Evolutionary conservation across 2,329 filamentous ascomycete species (phyloP), one percentile per base, ranked within the genome.

Genomic region (Fusarium sp.): DNA sequence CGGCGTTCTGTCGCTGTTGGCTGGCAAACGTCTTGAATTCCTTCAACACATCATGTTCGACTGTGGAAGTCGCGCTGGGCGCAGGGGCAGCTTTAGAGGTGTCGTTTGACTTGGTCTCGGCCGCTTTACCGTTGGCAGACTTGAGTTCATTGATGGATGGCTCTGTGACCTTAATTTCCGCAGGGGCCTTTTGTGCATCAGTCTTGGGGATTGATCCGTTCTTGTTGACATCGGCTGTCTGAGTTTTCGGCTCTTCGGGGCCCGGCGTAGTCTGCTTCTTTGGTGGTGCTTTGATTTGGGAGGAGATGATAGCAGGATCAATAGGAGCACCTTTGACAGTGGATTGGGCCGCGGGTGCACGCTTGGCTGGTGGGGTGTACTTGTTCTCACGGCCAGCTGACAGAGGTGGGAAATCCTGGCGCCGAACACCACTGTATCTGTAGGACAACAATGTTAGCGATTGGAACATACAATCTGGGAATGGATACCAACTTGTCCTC

Each of bases 391-490:
- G 81, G 42, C 79, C 81, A 47, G 53, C 61, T 21, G 82, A 77
- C 31, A 97, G 84, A n/a, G 91, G 86, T 8, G 91, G 88, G 73
- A 92, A 92, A 57, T 92, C 90, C 68, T 88, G 85, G 69, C 95
- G 90, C 66, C 91, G 91, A 57, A 99, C 96, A 77, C 95, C 95
- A 76, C 94, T 98, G 81, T 98, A 98, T 77, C 91, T 93, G 68
- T 68, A 70, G 49, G 33, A 50, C 28, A 24, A 35, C 7, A 33
- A 8, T 59, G 57, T 78, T 58, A 76, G 74, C 57, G 24, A 12
- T 37, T 15, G 8, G 26, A 20, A 20, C 31, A 37, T 48, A 47
- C 38, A 49, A 41, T 37, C 52, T 29, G 11, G 20, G 21, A 21
- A 20, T 8, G 18, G 43, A 31, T 12, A 68, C 88, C 73, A 85